Conservation (phyloP, 805 yeast genomes). For the Suhomyces sp. region DNA sequence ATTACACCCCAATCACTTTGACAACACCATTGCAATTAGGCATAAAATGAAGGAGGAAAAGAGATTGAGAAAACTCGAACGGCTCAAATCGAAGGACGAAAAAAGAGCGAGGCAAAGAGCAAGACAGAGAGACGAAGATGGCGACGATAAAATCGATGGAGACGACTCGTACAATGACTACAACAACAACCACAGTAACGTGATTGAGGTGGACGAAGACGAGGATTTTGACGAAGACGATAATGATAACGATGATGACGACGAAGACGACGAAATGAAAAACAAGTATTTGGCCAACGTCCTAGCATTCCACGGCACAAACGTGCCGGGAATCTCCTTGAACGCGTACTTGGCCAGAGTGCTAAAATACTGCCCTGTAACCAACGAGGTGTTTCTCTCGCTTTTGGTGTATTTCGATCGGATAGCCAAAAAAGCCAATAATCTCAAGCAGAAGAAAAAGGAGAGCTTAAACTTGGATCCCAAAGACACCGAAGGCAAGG, state of each 20-base stretch:
- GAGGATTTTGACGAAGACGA: slow-evolving; percentile 17
- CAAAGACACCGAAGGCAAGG: slow-evolving; percentile 15
- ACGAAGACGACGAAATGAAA: slow-evolving; percentile 41
- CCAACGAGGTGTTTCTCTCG: slow-evolving; percentile 91
- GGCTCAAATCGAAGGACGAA: slow-evolving; percentile 7
- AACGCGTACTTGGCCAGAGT: slow-evolving; percentile 88
- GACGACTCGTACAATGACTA: slow-evolving; percentile 11
- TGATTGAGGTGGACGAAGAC: slow-evolving; percentile 19
- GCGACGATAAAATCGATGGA: slow-evolving; percentile 9
- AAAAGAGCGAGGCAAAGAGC: slow-evolving; percentile 2
- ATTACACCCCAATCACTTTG: slow-evolving; percentile 66
- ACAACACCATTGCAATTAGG: slow-evolving; percentile 41
- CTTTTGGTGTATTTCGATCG: slow-evolving; percentile 91
- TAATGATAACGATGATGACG: slow-evolving; percentile 22
- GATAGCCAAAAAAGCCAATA: slow-evolving; percentile 80
- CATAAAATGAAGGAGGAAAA: slow-evolving; percentile 37
- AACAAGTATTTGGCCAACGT: slow-evolving; percentile 63
- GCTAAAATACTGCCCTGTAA: slow-evolving; percentile 95
- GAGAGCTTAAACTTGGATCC: slow-evolving; percentile 16
- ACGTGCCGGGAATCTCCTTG: slow-evolving; percentile 90
- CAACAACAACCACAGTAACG: slow-evolving; percentile 14
- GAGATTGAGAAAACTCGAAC: slow-evolving; percentile 24
- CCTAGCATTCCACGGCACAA: slow-evolving; percentile 91
- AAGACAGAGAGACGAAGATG: slow-evolving; percentile 8
- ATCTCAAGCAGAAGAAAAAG: slow-evolving; percentile 24